phyloP scores from a whole-genome alignment of 257 asterid species.

The Coffea eugenioides region DNA sequence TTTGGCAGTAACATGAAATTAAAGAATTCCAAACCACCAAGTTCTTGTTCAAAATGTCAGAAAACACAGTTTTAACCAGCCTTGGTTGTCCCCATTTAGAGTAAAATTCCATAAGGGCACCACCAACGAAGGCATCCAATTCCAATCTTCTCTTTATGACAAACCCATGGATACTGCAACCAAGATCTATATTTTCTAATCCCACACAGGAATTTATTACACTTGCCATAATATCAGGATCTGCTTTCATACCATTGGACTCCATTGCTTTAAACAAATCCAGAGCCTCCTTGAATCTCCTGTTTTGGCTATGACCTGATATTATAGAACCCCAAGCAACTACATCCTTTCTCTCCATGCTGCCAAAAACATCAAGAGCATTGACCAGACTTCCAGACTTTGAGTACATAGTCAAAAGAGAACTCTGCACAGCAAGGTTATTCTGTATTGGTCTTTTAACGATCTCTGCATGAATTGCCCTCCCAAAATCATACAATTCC shows the following conservation, averaged over 20 bases:
- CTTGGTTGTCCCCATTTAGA: slow-evolving; percentile 54
- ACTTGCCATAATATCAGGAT: slow-evolving; percentile 50
- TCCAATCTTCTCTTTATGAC: slow-evolving; percentile 59
- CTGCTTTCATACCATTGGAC: slow-evolving; percentile 49
- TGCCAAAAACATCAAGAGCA: slow-evolving; percentile 46
- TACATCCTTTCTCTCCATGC: slow-evolving; percentile 61
- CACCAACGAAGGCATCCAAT: slow-evolving; percentile 53
- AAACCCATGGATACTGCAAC: slow-evolving; percentile 58
- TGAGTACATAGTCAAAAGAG: slow-evolving; percentile 81
- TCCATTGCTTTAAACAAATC: slow-evolving; percentile 53
- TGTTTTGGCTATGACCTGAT: slow-evolving; percentile 53
- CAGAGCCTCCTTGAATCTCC: slow-evolving; percentile 46
- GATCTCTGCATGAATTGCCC: slow-evolving; percentile 58
- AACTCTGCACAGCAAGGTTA: slow-evolving; percentile 54
- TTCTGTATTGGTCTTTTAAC: slow-evolving; percentile 58
- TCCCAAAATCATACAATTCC: slow-evolving; percentile 44
- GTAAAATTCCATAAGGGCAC: slow-evolving; percentile 63
- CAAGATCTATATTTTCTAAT: slow-evolving; percentile 30
- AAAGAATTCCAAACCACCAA: slow-evolving; percentile 78
- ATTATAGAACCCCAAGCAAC: slow-evolving; percentile 91
- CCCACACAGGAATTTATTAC: slow-evolving; percentile 48
- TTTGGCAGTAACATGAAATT: slow-evolving; percentile 63
- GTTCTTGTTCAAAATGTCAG: slow-evolving; percentile 47
- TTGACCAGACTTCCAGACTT: slow-evolving; percentile 49
- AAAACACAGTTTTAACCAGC: slow-evolving; percentile 47